These are phyloP conservation scores for Cytospora schulzeri DNA, from an alignment of 2,329 filamentous ascomycete species.

Conservation along the genomic window DNA sequence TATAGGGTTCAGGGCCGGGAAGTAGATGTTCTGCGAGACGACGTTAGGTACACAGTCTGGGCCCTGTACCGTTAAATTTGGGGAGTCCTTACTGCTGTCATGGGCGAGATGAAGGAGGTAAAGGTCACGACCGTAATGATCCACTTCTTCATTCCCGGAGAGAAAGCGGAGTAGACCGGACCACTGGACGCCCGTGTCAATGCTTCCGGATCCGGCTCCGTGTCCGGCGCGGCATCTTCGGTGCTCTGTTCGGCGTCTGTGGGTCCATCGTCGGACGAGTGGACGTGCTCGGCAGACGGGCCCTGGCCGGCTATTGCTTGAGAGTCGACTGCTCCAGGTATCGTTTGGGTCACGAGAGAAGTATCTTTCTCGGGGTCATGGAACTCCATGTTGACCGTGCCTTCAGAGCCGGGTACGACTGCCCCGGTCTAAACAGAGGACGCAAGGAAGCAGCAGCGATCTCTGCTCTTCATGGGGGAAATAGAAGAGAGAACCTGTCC, in stretches of 20 bases:
- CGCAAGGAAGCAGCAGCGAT: background rate
- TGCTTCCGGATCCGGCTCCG: slow-evolving; percentile 36
- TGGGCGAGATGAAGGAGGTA: slow-evolving; percentile 57
- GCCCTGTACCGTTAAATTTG: background rate
- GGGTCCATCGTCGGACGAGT: slow-evolving; percentile 21
- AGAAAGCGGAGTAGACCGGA: slow-evolving; percentile 40
- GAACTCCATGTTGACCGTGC: slow-evolving; percentile 11
- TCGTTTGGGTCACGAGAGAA: slow-evolving; percentile 4
- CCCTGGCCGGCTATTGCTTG: slow-evolving; percentile 22
- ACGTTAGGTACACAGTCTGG: slow-evolving; percentile 6
- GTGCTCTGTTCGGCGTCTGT: slow-evolving; percentile 18
- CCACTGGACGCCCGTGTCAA: slow-evolving; percentile 42
- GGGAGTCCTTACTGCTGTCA: slow-evolving; percentile 47
- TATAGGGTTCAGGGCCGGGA: slow-evolving; percentile 46
- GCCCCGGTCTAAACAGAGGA: slow-evolving; percentile 2
- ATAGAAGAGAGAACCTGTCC: background rate
- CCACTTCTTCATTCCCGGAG: slow-evolving; percentile 17
- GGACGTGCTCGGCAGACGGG: slow-evolving; percentile 8
- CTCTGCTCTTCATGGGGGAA: slow-evolving; percentile 15
- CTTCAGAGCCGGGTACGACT: slow-evolving; percentile 7
- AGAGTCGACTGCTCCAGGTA: slow-evolving; percentile 11
- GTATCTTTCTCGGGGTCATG: slow-evolving; percentile 10
- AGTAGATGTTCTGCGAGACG: slow-evolving; percentile 52
- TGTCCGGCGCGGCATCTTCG: slow-evolving; percentile 16
- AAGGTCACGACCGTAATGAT: slow-evolving; percentile 47